Evolutionary conservation across 345 rosid genomes (phyloP).

Genomic region (Moricandia moricandioides): DNA sequence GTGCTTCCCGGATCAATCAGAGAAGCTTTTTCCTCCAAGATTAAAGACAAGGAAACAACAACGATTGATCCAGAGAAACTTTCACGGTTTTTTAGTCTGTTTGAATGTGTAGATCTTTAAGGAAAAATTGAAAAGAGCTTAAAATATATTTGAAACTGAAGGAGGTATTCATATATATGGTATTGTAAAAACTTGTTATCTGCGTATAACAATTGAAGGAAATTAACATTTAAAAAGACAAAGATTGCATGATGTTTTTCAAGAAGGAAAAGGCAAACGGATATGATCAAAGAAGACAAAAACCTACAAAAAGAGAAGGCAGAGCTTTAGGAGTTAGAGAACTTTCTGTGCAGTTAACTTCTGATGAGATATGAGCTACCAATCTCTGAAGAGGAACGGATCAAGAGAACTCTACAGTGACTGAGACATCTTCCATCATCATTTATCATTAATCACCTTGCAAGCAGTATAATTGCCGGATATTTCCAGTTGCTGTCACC

Average conservation of each 20-base stretch:
- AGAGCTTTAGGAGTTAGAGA: conserved; percentile 28
- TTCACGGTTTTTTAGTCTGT: conserved; percentile 25
- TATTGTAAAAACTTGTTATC: conserved; percentile 26
- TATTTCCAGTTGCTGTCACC: conserved; percentile 84
- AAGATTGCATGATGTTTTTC: conserved; percentile 10
- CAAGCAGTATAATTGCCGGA: conserved; percentile 97
- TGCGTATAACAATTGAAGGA: conserved; percentile 27
- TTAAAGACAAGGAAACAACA: too few relatives aligned
- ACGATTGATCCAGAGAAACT: conserved; percentile 10
- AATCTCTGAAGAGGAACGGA: conserved; percentile 26
- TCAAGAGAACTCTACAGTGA: conserved; percentile 27
- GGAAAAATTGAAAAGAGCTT: not conserved
- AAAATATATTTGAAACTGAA: not conserved
- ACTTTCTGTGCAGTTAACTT: conserved; percentile 32
- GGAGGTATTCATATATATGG: conserved; percentile 15
- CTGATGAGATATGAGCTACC: conserved; percentile 28
- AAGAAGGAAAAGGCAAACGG: not conserved
- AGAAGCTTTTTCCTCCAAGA: too few relatives aligned
- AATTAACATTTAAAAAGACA: conserved; percentile 17
- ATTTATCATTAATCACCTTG: conserved; percentile 65
- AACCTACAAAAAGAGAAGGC: conserved; percentile 19
- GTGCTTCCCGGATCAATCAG: too few relatives aligned
- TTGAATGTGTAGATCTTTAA: conserved; percentile 24
- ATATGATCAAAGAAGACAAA: conserved; percentile 24
- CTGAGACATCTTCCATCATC: conserved; percentile 12